Base-by-base conservation (phyloP, 306 rosid species). In the Spatholobus suberectus region DNA sequence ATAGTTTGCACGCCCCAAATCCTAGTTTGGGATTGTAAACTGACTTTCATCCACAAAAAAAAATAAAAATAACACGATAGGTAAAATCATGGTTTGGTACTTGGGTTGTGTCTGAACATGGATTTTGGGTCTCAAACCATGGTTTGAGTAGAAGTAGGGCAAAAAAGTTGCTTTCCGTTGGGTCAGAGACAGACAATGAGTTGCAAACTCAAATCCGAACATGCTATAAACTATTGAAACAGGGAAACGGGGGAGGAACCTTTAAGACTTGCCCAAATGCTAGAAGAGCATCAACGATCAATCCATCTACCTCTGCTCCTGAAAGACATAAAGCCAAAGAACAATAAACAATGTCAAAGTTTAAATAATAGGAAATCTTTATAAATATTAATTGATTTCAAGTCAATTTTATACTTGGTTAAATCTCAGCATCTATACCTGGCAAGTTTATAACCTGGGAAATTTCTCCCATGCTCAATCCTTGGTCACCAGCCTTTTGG, bases 401-500 rank as follows among this genome's bases (percentile, higher is more conserved):
- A 34, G 73, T 57, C 67, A 51, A 67, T 57, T 82, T 68, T 54
- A 44, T 47, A 37, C 43, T 54, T 63, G 10, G 35, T 35, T 18
- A 77, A 72, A 87, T 65, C 26, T 41, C 58, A 61, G 41, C 37
- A 84, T 68, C 79, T 3, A 55, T 88, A 95, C 99, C 97, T 87
- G 94, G 92, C 78, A 73, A 76, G 85, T 91, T 85, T 81, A 89
- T 84, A 63, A 87, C 34, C 78, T 37, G 88, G 77, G 94, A 86
- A 86, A 96, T 84, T 85, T 94, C 98, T 79, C 81, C 87, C 35
- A 92, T 86, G 89, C 92, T 83, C 89, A 96, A 89, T 75, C 99
- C 99, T 85, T 92, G 98, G 84, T 96, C 99, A 72, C 99, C 97
- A 47, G 92, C 94, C 85, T 85, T 91, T 84, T 86, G 92, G 77